These are phyloP conservation scores for Plasmopara halstedii DNA, from an alignment of 352 stramenopile species.

Conservation along the genomic window DNA sequence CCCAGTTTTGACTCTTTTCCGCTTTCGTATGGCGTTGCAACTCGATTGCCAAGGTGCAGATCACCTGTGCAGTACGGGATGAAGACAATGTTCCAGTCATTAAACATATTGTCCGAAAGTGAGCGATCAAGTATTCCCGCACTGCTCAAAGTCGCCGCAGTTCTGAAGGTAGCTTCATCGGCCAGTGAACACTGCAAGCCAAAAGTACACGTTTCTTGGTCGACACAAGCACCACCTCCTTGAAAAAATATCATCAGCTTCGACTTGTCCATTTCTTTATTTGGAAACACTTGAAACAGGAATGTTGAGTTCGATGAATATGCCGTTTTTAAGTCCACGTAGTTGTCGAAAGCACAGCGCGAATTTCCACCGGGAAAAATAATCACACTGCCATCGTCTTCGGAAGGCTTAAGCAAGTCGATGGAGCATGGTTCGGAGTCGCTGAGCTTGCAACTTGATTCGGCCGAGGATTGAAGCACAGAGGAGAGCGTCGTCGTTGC, in stretches of 20 bases:
- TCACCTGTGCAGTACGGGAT: conserved; percentile 70
- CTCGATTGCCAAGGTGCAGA: conserved; percentile 44
- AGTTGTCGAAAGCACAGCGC: conserved; percentile 45
- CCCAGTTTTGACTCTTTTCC: conserved; percentile 26
- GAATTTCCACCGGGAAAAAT: conserved; percentile 44
- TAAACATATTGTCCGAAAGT: conserved; percentile 47
- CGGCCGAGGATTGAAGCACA: conserved; percentile 1
- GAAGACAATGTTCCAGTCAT: conserved; percentile 67
- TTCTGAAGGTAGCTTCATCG: conserved; percentile 30
- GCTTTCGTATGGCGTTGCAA: conserved; percentile 16
- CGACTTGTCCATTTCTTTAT: conserved; percentile 27
- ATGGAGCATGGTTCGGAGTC: conserved; percentile 22
- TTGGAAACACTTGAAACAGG: conserved; percentile 55
- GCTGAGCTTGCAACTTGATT: conserved; percentile 23
- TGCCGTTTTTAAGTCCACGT: conserved; percentile 14
- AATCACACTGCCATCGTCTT: conserved; percentile 25
- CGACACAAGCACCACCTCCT: conserved; percentile 46
- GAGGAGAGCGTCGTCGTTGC: conserved; percentile 10
- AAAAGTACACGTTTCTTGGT: conserved; percentile 51
- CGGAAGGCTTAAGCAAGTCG: conserved; percentile 19
- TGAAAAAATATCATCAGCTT: conserved; percentile 65
- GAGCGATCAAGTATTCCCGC: conserved; percentile 39
- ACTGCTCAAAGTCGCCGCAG: conserved; percentile 30
- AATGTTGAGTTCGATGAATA: conserved; percentile 42
- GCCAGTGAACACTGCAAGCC: conserved; percentile 39